Base-by-base conservation (phyloP, 2,329 filamentous ascomycete genomes). In the Decorospora gaudefroyi region DNA sequence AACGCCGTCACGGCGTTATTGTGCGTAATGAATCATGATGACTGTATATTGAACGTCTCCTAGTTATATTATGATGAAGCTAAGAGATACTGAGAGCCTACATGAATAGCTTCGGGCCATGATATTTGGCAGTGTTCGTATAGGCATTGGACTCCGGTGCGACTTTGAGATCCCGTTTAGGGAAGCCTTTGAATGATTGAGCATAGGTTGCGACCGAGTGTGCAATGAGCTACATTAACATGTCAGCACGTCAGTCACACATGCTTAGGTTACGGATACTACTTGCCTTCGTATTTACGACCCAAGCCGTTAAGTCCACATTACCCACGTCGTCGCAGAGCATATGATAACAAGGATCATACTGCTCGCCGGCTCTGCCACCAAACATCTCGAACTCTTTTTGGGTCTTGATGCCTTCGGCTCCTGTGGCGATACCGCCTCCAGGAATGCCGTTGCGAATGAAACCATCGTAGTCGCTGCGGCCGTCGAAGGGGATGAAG, bases 391-490 rank as follows among this genome's bases (percentile, higher is more conserved):
- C 54, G 17, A 56, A 65, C 46, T 72, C 66, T 15, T 65, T 51
- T 45, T 67, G 64, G 0, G 68, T 72, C 64, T 73, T 73, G 55
- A 72, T 64, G 11, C 66, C 66, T 37, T 73, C 71, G 0, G 71
- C 71, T 3, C 72, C 72, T 0, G 71, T 73, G 1, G 69, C 70
- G 28, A 71, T 69, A 12, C 71, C 71, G 15, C 71, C 71, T 7
- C 67, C 67, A 2, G 71, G 67, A 28, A 73, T 72, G 11, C 70
- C 70, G 15, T 65, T 67, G 30, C 64, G 59, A 35, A 74, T 69
- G 56, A 73, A 73, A 3, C 69, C 68, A 21, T 70, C 69, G 42
- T 73, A 73, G 52, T 73, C 71, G 37, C 63, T 68, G 31, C 71
- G 70, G 6, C 71, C 71, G 38, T 70, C 63, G 38, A 73, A 73